A percentile compares a stretch with the other conserved stretches of the same genome.
phyloP scores from a whole-genome alignment of 164 flowering plant genomes.

The Hamamelis virginiana region DNA sequence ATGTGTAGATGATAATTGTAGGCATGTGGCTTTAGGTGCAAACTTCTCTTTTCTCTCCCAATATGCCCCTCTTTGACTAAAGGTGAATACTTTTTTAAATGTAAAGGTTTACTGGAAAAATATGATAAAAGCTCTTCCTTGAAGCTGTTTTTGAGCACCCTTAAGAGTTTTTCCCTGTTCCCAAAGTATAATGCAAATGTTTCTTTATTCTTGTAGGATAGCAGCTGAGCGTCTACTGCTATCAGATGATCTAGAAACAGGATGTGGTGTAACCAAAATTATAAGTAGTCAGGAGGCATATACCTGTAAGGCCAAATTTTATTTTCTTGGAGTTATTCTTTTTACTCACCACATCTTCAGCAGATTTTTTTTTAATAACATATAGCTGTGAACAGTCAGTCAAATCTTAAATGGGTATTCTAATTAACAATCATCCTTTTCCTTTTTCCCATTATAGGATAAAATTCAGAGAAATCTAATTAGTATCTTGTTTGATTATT shows the following conservation, averaged over 20 bases:
- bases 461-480: too few species aligned
- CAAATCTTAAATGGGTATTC: neutral
- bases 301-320: slow-evolving; percentile 40
- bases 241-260: slow-evolving; percentile 34
- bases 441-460: too few species aligned
- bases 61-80: neutral
- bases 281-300: slow-evolving; percentile 23
- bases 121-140: neutral
- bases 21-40: neutral
- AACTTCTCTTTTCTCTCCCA: neutral
- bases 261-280: slow-evolving; percentile 33
- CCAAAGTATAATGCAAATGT: slow-evolving; percentile 11
- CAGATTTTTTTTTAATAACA: neutral
- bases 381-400: neutral
- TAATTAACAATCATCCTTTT: neutral
- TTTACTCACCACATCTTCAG: neutral
- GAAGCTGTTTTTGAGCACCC: neutral
- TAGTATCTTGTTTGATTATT: too few species aligned
- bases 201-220: slow-evolving; percentile 43
- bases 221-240: slow-evolving; percentile 31
- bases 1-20: neutral
- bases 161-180: neutral
- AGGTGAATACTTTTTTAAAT: neutral
- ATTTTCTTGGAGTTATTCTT: slow-evolving; percentile 11
- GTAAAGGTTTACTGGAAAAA: neutral